phyloP scores from a whole-genome alignment of 2,329 filamentous ascomycete genomes.

The Aureobasidium pullulans region DNA sequence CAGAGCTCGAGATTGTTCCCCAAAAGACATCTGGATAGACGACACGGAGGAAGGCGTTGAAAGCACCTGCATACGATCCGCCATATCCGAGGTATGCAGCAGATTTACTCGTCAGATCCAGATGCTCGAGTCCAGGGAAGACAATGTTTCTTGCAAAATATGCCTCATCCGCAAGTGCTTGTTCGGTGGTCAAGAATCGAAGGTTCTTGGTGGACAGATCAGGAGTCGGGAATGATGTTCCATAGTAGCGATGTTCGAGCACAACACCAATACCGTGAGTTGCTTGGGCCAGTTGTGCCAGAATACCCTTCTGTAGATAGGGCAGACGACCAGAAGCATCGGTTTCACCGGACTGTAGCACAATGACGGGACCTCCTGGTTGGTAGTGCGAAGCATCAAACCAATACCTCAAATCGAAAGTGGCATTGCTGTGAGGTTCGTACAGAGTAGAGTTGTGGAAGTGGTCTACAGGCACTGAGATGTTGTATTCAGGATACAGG shows the following conservation, averaged over 20 bases:
- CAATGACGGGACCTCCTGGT: conserved; percentile 70
- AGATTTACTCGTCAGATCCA: conserved; percentile 56
- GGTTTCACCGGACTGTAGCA: conserved; percentile 67
- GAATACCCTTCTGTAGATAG: conserved; percentile 71
- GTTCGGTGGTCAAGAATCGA: conserved; percentile 76
- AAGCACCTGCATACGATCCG: conserved; percentile 74
- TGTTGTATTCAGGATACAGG: conserved; percentile 43
- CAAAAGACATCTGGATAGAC: conserved; percentile 72
- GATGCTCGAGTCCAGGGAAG: conserved; percentile 61
- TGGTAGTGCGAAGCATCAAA: conserved; percentile 72
- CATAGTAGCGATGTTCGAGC: conserved; percentile 84
- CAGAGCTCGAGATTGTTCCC: conserved; percentile 73
- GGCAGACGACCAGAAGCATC: conserved; percentile 54
- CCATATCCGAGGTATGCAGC: conserved; percentile 74
- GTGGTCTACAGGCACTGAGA: conserved; percentile 63
- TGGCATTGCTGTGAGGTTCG: conserved; percentile 63
- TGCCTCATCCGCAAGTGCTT: conserved; percentile 71
- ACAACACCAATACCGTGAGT: conserved; percentile 71
- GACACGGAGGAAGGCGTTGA: conserved; percentile 68
- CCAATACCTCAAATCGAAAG: conserved; percentile 71
- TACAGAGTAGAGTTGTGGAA: conserved; percentile 75
- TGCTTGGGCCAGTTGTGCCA: conserved; percentile 61
- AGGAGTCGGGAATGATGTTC: conserved; percentile 60
- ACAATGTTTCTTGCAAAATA: conserved; percentile 70
- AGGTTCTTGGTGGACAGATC: conserved; percentile 63